phyloP scores from a whole-genome alignment of 495 filamentous ascomycete genomes.

The Recurvomyces mirabilis region DNA sequence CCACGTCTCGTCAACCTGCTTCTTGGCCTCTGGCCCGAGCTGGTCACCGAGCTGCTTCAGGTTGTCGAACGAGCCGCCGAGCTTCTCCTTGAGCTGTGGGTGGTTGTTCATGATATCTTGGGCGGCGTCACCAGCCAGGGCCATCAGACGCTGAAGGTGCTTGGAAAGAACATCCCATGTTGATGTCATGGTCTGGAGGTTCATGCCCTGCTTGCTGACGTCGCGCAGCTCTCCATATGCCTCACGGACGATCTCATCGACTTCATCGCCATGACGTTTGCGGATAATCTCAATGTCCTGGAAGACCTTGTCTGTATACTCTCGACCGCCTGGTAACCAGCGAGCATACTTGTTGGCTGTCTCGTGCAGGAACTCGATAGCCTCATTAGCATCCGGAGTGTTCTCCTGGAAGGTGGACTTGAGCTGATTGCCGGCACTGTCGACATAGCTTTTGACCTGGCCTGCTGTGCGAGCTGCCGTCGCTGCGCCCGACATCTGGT shows the following conservation, averaged over 20 bases:
- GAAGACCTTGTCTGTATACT: conserved; percentile 50
- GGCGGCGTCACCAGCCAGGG: conserved; percentile 44
- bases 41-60: conserved; percentile 52
- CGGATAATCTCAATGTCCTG: conserved; percentile 50
- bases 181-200: conserved; percentile 39
- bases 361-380: conserved; percentile 44
- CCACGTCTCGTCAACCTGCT: conserved; percentile 57
- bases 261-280: conserved; percentile 48
- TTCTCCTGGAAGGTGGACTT: conserved; percentile 37
- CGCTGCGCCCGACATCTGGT: conserved; percentile 49
- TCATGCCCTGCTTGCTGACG: conserved; percentile 41
- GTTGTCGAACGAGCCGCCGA: conserved; percentile 50
- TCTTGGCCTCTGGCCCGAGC: conserved; percentile 57
- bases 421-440: conserved; percentile 34
- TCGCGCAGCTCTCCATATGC: conserved; percentile 48
- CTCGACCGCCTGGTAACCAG: conserved; percentile 55
- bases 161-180: conserved; percentile 44
- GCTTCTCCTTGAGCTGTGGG: conserved; percentile 52
- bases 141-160: conserved; percentile 38
- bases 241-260: conserved; percentile 48
- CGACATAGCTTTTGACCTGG: conserved; percentile 41
- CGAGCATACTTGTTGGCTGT: conserved; percentile 48
- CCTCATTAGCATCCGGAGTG: conserved; percentile 48
- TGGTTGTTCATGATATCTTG: conserved; percentile 53
- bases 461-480: conserved; percentile 40